These are phyloP conservation scores for Tricholoma hemisulphureum DNA, from an alignment of 768 basidiomycete genomes.

Conservation along the genomic window DNA sequence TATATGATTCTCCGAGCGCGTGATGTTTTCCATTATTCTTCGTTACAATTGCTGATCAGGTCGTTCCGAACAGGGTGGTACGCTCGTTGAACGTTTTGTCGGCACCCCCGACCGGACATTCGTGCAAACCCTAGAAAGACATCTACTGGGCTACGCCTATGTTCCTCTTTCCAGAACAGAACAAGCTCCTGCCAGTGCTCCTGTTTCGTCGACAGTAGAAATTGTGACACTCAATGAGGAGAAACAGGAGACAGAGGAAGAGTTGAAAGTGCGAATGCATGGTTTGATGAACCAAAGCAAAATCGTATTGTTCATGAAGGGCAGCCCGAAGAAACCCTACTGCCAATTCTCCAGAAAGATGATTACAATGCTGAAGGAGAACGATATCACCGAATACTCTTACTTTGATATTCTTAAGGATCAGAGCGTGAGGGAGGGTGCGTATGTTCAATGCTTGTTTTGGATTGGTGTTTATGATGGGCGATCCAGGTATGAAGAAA, in stretches of 20 bases:
- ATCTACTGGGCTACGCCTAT: slow-evolving; percentile 35
- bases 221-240: slow-evolving; percentile 6
- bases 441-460: slow-evolving; percentile 15
- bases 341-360: slow-evolving; percentile 87
- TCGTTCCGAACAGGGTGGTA: slow-evolving; percentile 67
- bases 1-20: slow-evolving; percentile 79
- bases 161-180: slow-evolving; percentile 35
- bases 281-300: slow-evolving; percentile 74
- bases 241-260: slow-evolving; percentile 55
- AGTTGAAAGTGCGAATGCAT: slow-evolving; percentile 63
- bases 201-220: slow-evolving; percentile 22
- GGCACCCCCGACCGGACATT: slow-evolving; percentile 78
- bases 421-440: slow-evolving; percentile 79
- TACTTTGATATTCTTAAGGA: slow-evolving; percentile 84
- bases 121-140: slow-evolving; percentile 57
- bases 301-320: slow-evolving; percentile 92
- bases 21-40: not conserved
- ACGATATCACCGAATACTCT: slow-evolving; percentile 57
- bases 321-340: slow-evolving; percentile 68
- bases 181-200: slow-evolving; percentile 37
- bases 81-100: slow-evolving; percentile 70
- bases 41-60: not conserved
- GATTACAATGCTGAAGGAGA: slow-evolving; percentile 60
- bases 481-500: slow-evolving; percentile 56
- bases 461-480: not conserved